Evolutionary conservation across 1,284 basidiomycete species (phyloP), one percentile per base, ranked within the genome.

Genomic region (Leccinum subrobustum): DNA sequence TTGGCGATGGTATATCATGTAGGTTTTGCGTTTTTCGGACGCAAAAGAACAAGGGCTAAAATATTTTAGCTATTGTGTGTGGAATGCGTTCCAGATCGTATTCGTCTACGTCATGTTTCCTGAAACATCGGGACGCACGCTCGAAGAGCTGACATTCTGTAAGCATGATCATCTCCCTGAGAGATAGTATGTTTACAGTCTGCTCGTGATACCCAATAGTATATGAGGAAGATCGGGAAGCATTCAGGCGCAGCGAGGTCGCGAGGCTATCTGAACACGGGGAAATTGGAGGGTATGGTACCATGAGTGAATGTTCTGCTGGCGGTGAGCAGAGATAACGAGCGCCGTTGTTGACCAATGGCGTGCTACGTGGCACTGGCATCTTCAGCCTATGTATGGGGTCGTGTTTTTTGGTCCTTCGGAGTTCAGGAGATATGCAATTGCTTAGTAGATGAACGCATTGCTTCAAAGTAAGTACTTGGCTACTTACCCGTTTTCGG

Each of bases 91-190:
- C 59, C 78, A 83, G 61, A 71, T 83, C 29, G 60, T 77, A 12
- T 80, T 83, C 57, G 75, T 85, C 23, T 84, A 78, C 68, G 75
- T 82, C 66, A 64, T 82, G 33, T 82, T 85, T 76, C 83, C 83
- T 0, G 83, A 85, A 65, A 85, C 83, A 0, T 76, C 81, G 1
- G 76, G 80, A 16, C 78, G 79, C 35, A 81, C 83, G 1, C 76
- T 87, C 31, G 85, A 87, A 66, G 85, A 86, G 67, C 73, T 87
- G 14, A 77, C 84, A 2, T 86, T 86, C 77, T 70, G 84, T 85
- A 67, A 65, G 84, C 78, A 11, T 37, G 11, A n/a, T 27, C 7
- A 0, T 48, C 0, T 35, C 14, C 29, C 12, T 31, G 9, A 18
- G 5, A 12, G 6, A 18, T 35, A 27, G 25, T 7, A n/a, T 6